Conservation (phyloP, 2,329 filamentous ascomycete species). For the Cercospora citrullina region DNA sequence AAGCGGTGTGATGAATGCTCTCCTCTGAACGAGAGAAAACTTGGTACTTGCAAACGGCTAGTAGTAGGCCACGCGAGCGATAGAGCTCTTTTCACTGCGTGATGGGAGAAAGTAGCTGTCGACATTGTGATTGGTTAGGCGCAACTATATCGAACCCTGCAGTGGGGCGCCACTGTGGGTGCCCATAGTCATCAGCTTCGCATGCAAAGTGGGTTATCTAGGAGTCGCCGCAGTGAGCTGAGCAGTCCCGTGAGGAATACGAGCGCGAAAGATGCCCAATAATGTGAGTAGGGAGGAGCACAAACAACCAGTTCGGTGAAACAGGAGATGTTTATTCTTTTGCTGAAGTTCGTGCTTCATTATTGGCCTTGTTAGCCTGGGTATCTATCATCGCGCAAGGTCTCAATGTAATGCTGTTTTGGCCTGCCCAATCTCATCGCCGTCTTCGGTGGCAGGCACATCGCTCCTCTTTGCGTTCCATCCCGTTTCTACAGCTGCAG, state of each 20-base stretch:
- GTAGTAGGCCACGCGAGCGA: neutral
- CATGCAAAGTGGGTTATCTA: neutral
- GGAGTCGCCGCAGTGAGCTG: neutral
- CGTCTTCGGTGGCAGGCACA: neutral
- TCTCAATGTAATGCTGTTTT: neutral
- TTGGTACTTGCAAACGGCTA: neutral
- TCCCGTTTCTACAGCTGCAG: neutral
- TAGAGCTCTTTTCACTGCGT: neutral
- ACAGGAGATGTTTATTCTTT: too few relatives aligned
- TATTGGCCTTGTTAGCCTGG: neutral
- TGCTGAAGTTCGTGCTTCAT: neutral
- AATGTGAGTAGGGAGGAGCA: too few relatives aligned
- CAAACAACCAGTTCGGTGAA: too few relatives aligned
- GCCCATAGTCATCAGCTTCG: neutral
- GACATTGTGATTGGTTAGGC: neutral
- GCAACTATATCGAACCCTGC: neutral
- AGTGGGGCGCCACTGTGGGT: neutral
- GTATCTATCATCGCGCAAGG: constrained; percentile 2
- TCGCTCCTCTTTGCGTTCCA: neutral
- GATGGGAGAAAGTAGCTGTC: neutral
- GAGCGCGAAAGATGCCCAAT: neutral
- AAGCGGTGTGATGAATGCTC: neutral
- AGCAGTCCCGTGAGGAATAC: neutral
- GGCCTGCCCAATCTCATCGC: neutral
- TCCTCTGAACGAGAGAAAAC: neutral